A percentile compares a stretch with the other conserved stretches of the same genome.
Conservation (phyloP, 345 rosid genomes). For the Pistacia integerrima region DNA sequence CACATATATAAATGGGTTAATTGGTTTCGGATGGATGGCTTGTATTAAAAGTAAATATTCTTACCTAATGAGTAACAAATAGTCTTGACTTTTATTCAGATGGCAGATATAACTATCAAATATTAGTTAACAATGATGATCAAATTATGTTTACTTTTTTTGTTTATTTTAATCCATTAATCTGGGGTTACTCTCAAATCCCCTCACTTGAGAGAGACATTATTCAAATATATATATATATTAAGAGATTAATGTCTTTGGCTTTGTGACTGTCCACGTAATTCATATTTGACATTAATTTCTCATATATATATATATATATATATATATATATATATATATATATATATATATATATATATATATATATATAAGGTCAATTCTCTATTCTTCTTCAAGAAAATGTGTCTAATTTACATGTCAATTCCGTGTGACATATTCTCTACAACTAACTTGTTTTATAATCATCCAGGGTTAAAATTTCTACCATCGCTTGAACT, state of each 20-base stretch:
- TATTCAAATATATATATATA: conserved; percentile 5
- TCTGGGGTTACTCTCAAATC: conserved; percentile 4
- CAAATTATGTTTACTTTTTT: not conserved
- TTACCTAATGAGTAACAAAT: conserved; percentile 48
- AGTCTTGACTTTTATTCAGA: conserved; percentile 35
- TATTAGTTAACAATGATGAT: conserved; percentile 24
- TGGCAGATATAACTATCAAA: conserved; percentile 8
- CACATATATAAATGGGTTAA: not conserved
- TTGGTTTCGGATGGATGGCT: conserved; percentile 23
- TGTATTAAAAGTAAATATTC: conserved; percentile 18
- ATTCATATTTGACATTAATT: conserved; percentile 23
- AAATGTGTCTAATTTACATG: conserved; percentile 5
- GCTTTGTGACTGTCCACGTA: conserved; percentile 17
- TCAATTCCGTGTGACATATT: conserved; percentile 32
- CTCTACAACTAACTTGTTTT: conserved; percentile 37
- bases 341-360: no score
- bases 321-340: not conserved
- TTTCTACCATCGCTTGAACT: not conserved
- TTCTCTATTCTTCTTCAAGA: conserved; percentile 20
- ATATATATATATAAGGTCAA: conserved; percentile 26
- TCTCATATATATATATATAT: not conserved
- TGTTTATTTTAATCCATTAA: not conserved
- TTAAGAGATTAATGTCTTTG: conserved; percentile 7
- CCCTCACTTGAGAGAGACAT: conserved; percentile 20
- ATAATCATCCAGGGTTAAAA: conserved; percentile 20